Evolutionary conservation across 106 monocot genomes (phyloP).

Genomic region (Allium sativum): DNA sequence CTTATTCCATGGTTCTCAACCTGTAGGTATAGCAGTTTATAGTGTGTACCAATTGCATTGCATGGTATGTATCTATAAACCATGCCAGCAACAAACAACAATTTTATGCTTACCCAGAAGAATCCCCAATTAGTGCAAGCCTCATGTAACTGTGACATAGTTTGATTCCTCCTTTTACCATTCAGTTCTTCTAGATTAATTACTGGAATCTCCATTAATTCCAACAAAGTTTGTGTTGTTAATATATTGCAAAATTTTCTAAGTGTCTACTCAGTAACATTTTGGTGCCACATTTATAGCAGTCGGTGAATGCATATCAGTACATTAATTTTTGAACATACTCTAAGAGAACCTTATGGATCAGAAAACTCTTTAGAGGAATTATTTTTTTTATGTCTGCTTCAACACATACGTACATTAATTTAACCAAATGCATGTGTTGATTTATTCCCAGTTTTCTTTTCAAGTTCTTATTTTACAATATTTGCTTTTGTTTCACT

Average conservation of each 20-base stretch:
- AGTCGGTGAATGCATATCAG: neutral
- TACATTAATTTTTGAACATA: constrained; percentile 1
- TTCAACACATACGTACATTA: no score
- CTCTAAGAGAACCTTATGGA: no score
- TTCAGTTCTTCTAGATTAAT: constrained; percentile 27
- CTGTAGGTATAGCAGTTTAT: constrained; percentile 10
- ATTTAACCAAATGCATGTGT: constrained; percentile 6
- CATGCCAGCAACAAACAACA: neutral
- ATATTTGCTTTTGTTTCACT: no score
- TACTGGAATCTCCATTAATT: constrained; percentile 32
- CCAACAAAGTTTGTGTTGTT: neutral
- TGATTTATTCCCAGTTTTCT: neutral
- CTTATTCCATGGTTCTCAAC: constrained; percentile 42
- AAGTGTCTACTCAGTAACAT: neutral
- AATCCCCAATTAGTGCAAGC: constrained; percentile 37
- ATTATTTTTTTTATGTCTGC: no score
- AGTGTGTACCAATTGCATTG: no score
- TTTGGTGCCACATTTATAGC: constrained; percentile 6
- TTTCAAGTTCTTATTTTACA: no score
- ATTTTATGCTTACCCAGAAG: constrained; percentile 30
- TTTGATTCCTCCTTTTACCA: constrained; percentile 21
- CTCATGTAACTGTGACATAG: constrained; percentile 27
- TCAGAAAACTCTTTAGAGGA: no score
- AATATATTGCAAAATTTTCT: neutral
- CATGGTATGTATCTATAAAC: no score